These are phyloP conservation scores for Globisporangium megalacanthum DNA, from an alignment of 352 stramenopile species.

Conservation along the genomic window DNA sequence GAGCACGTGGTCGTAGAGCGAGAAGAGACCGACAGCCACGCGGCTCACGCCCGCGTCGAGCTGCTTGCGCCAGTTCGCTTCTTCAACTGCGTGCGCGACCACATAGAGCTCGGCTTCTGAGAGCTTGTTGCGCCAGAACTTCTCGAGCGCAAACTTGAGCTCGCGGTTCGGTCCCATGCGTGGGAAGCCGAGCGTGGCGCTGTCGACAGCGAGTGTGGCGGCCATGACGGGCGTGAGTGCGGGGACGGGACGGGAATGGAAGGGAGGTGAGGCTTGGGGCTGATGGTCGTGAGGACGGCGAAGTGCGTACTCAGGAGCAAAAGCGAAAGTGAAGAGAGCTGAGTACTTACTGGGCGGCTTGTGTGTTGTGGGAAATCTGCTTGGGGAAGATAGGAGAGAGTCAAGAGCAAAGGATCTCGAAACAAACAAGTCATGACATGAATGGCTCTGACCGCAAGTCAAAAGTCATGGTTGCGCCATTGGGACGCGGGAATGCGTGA, in stretches of 20 bases:
- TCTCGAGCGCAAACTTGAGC: slow-evolving; percentile 93
- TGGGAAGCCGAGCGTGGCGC: slow-evolving; percentile 85
- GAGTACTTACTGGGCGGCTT: no score
- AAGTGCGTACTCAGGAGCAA: slow-evolving; percentile 33
- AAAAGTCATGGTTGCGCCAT: neutral
- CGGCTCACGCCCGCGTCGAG: slow-evolving; percentile 62
- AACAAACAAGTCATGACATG: neutral
- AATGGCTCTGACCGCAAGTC: neutral
- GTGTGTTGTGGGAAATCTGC: neutral
- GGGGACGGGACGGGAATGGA: neutral
- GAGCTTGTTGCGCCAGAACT: slow-evolving; percentile 88
- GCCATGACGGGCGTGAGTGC: slow-evolving; percentile 16
- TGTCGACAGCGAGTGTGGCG: slow-evolving; percentile 48
- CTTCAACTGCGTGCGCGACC: slow-evolving; percentile 71
- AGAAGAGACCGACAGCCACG: slow-evolving; percentile 87
- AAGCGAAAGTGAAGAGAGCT: slow-evolving; percentile 45
- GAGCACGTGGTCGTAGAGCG: slow-evolving; percentile 90
- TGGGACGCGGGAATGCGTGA: slow-evolving; percentile 4
- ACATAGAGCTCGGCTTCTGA: slow-evolving; percentile 73
- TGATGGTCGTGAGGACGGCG: slow-evolving; percentile 25
- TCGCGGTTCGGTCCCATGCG: slow-evolving; percentile 91
- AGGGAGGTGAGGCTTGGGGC: slow-evolving; percentile 12
- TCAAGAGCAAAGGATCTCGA: no score
- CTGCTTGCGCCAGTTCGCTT: slow-evolving; percentile 85
- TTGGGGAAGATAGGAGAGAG: neutral